Base-by-base conservation (phyloP, 345 rosid species). In the Crucihimalaya himalaica region DNA sequence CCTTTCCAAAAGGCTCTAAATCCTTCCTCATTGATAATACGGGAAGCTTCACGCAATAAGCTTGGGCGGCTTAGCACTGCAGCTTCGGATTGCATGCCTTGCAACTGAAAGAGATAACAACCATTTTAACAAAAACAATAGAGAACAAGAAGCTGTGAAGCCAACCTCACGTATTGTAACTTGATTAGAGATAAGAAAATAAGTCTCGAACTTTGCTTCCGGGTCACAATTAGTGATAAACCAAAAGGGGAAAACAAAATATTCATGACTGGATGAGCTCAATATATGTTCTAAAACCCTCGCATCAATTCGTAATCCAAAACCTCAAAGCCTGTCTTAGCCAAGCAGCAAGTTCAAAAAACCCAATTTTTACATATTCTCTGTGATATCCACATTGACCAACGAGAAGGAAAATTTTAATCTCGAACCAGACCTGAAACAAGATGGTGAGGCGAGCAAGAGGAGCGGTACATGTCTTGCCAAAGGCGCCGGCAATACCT, bases 381-480 rank as follows among this genome's bases (percentile, higher is more conserved):
- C 13, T 4, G 12, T 39, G 57, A 55, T 12, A 27, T 39, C 12
- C 43, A 59, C 55, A 42, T 18, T 54, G 43, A 45, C 32, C 5
- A 61, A 52, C 2, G 1, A 62, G 61, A 12, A 13, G 15, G 6
- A 15, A 60, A 19, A 27, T 61, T 35, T 8, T 10, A 14, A 10
- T 15, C 7, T 28, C 28, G 20, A 57, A 50, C 1, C 52, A 35
- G 20, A 92, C 99, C 98, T 96, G 99, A 69, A 92, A 86, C 45
- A 96, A 83, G 80, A 96, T 95, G 63, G 98, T 92, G 70, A 96
- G 91, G 48, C 99, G 97, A 71, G 96, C 89, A 1, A 92, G 89
- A 81, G 99, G 99, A 19, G 99, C 99, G 3, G 99, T 96, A 51
- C 98, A 92, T 6, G 99, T 95, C 80, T 95, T 95, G 88, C 97